Conservation (phyloP, 2,329 filamentous ascomycete species). For the Thielaviopsis populi region DNA sequence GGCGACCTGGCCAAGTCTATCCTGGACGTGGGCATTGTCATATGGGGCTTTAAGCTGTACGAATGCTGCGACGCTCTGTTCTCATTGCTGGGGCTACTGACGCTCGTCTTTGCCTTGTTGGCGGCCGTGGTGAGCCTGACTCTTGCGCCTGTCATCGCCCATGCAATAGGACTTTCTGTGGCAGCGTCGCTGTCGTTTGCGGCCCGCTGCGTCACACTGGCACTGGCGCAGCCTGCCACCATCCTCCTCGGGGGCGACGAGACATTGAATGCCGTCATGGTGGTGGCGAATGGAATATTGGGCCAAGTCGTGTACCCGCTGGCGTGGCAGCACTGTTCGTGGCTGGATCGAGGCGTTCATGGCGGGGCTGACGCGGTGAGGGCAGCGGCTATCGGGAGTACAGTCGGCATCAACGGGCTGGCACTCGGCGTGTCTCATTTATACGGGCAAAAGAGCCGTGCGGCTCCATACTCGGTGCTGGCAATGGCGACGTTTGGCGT, state of each 20-base stretch:
- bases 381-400: slow-evolving; percentile 33
- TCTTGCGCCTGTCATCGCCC: slow-evolving; percentile 26
- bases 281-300: slow-evolving; percentile 37
- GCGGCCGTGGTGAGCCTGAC: slow-evolving; percentile 31
- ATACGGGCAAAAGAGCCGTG: slow-evolving; percentile 37
- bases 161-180: slow-evolving; percentile 25
- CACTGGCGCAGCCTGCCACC: slow-evolving; percentile 35
- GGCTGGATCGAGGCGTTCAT: slow-evolving; percentile 15
- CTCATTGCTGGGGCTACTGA: slow-evolving; percentile 29
- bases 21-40: slow-evolving; percentile 36
- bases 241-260: slow-evolving; percentile 30
- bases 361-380: background rate
- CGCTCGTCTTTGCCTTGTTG: slow-evolving; percentile 25
- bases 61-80: slow-evolving; percentile 34
- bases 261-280: slow-evolving; percentile 34
- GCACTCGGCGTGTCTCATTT: slow-evolving; percentile 45
- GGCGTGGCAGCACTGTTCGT: slow-evolving; percentile 22
- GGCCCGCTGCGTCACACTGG: slow-evolving; percentile 36
- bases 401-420: slow-evolving; percentile 43
- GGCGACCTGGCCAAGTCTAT: slow-evolving; percentile 35
- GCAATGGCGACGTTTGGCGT: slow-evolving; percentile 44
- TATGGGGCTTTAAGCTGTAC: slow-evolving; percentile 40
- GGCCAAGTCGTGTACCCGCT: slow-evolving; percentile 29
- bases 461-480: slow-evolving; percentile 41
- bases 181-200: slow-evolving; percentile 32